Conservation (phyloP, 1,139 yeast species). For the Candida tropicalis region DNA sequence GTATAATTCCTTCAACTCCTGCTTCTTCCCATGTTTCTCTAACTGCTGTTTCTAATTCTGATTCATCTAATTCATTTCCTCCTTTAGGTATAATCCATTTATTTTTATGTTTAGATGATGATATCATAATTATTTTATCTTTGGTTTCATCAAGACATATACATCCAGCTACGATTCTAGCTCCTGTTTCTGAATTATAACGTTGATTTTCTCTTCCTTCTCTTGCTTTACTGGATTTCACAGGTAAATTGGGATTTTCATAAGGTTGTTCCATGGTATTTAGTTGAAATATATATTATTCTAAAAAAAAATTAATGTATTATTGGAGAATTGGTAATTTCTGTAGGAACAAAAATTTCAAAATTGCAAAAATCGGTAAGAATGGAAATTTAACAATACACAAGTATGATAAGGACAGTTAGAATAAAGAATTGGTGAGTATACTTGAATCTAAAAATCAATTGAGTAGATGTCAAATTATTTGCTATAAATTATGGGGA, state of each 20-base stretch:
- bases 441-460: too few species aligned
- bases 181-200: conserved; percentile 59
- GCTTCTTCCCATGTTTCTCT: conserved; percentile 99
- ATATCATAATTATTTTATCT: conserved; percentile 71
- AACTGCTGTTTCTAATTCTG: conserved; percentile 61
- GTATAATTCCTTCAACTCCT: conserved; percentile 73
- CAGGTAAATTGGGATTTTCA: conserved; percentile 8
- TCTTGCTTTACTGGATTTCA: conserved; percentile 26
- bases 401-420: too few species aligned
- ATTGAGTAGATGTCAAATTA: too few species aligned
- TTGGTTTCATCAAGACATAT: conserved; percentile 63
- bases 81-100: conserved; percentile 95
- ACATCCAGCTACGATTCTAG: conserved; percentile 91
- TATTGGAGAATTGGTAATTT: too few species aligned
- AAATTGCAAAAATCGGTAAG: too few species aligned
- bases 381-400: too few species aligned
- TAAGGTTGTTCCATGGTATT: conserved; percentile 9
- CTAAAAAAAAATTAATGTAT: too few species aligned
- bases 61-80: conserved; percentile 88
- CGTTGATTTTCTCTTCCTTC: conserved; percentile 43
- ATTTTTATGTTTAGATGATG: conserved; percentile 65
- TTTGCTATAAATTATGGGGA: too few species aligned
- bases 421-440: too few species aligned
- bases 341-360: too few species aligned
- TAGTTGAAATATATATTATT: too few species aligned